Base-by-base conservation (phyloP, 148 eudicot genomes). In the Rhododendron ovatum region DNA sequence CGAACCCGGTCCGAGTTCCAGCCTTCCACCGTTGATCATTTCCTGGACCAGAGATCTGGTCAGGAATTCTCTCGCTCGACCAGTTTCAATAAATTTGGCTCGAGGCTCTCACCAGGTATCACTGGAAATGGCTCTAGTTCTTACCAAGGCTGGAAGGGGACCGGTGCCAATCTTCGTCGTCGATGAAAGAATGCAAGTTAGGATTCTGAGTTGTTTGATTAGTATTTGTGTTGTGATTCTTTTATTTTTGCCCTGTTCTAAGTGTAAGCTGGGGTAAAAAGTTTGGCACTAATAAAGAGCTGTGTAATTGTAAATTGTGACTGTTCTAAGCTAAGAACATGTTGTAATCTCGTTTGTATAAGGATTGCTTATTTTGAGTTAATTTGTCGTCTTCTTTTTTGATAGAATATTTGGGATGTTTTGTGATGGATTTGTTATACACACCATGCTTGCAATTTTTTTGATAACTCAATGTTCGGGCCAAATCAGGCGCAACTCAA, bases 1-100 rank as follows among this genome's bases (percentile, higher is more conserved):
- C 86, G 86, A 75, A 76, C 71, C 1, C 81, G 69, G 4, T 84
- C 86, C 3, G 82, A 84, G 51, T 53, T 76, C 26, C 71, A 24
- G 37, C 81, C 86, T 5, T 48, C 82, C n/a, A 7, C 39, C 1
- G 53, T 69, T 37, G 86, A 55, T 43, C 81, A 75, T 53, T 84
- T 84, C 85, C 8, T 20, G 45, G 83, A 81, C 65, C 82, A 78
- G 82, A 15, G 35, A 8, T 47, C 43, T 30, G 26, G 30, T 11
- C 28, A 6, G 30, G 74, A 82, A 30, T 61, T 61, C 74, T 12
- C 84, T 61, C 51, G 35, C 20, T 82, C 84, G 0, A 12, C 51
- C 35, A 61, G 84, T 28, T 22, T 39, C 35, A 76, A n/a, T 20
- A 71, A 71, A 14, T 4, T 1, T 41, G 55, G 4, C 0, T 63